phyloP scores from a whole-genome alignment of 2,329 filamentous ascomycete species.

The Exophiala xenobiotica region DNA sequence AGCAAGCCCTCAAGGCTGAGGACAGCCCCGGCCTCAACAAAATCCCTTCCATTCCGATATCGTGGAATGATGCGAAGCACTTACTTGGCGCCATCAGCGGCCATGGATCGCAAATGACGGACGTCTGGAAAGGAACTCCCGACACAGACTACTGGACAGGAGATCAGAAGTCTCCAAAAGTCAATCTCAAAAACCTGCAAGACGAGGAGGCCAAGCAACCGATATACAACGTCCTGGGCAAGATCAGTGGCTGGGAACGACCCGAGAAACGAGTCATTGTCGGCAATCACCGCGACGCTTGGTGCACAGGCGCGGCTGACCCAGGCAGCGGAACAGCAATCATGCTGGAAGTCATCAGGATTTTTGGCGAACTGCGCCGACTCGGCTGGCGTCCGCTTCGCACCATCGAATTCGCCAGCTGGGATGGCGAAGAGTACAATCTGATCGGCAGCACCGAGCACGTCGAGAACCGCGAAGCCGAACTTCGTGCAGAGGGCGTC shows the following conservation, averaged over 20 bases:
- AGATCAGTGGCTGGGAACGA: slow-evolving; percentile 81
- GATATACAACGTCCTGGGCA: slow-evolving; percentile 89
- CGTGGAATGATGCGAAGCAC: slow-evolving; percentile 83
- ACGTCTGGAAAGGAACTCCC: slow-evolving; percentile 74
- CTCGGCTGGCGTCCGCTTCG: slow-evolving; percentile 86
- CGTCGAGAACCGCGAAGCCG: slow-evolving; percentile 79
- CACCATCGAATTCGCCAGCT: slow-evolving; percentile 96
- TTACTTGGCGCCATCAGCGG: slow-evolving; percentile 75
- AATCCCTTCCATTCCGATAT: slow-evolving; percentile 86
- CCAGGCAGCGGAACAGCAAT: slow-evolving; percentile 87
- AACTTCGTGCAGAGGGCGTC: slow-evolving; percentile 69
- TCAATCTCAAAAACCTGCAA: slow-evolving; percentile 81
- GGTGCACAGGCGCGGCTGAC: slow-evolving; percentile 83
- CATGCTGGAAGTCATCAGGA: slow-evolving; percentile 81
- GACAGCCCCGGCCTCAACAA: slow-evolving; percentile 71
- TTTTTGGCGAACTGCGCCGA: slow-evolving; percentile 74
- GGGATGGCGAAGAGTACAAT: slow-evolving; percentile 94
- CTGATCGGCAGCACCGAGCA: slow-evolving; percentile 91
- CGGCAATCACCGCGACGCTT: slow-evolving; percentile 90
- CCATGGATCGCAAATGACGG: slow-evolving; percentile 66
- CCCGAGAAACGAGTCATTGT: slow-evolving; percentile 80
- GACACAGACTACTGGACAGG: slow-evolving; percentile 79
- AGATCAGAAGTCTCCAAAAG: slow-evolving; percentile 68
- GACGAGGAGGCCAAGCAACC: slow-evolving; percentile 78
- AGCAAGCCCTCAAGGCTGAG: slow-evolving; percentile 64